phyloP scores from a whole-genome alignment of 148 eudicot species.

The Oxyria digyna region DNA sequence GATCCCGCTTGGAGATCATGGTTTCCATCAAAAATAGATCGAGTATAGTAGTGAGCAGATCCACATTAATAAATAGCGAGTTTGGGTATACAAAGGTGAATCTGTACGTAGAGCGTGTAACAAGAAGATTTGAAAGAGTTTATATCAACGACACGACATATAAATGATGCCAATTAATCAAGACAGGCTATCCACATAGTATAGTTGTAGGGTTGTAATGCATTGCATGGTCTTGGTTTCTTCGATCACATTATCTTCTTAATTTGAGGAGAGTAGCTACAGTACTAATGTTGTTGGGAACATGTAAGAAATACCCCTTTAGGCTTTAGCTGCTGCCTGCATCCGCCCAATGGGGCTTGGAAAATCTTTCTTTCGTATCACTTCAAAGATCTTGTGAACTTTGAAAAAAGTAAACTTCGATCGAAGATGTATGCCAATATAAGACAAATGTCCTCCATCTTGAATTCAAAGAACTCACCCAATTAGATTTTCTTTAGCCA shows the following conservation, averaged over 20 bases:
- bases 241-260: not conserved
- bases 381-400: constrained; percentile 4
- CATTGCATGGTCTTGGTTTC: not conserved
- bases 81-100: too few species aligned
- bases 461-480: too few species aligned
- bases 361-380: constrained; percentile 3
- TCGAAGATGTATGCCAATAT: not conserved
- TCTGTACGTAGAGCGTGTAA: too few species aligned
- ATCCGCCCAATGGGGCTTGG: not conserved
- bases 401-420: not conserved
- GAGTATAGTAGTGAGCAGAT: too few species aligned
- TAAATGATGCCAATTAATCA: not conserved
- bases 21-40: too few species aligned
- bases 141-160: too few species aligned
- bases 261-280: not conserved
- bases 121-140: too few species aligned
- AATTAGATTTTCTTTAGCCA: not conserved
- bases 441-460: not conserved
- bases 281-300: not conserved
- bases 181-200: not conserved
- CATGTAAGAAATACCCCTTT: not conserved
- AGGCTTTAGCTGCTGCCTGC: not conserved
- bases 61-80: too few species aligned
- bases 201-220: not conserved
- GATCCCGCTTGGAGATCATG: too few species aligned